Evolutionary conservation across 176 grass and related monocot genomes (phyloP), one percentile per base, ranked within the genome.

Genomic region (Elaeis guineensis): DNA sequence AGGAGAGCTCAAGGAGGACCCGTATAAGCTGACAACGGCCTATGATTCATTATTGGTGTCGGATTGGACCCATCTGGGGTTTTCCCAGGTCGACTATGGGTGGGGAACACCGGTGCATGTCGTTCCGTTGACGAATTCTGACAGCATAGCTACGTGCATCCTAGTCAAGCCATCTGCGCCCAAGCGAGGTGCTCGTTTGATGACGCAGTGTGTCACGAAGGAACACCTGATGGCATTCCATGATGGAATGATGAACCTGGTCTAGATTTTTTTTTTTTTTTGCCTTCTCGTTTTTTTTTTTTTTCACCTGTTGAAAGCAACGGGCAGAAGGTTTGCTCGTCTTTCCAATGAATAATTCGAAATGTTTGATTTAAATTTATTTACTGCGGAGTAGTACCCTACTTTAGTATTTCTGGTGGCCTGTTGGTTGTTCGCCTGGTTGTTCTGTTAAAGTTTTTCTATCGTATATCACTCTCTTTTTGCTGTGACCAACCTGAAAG

Each of bases 71-170:
- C 74, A 83, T 12, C 79, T 95, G 1, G 90, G 90, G 44, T 95
- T 95, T 66, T 74, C 77, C 16, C 79, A 90, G 86, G 86, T 95
- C 62, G 86, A 95, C 64, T 95, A 95, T 63, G 90, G 90, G 17
- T 95, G 90, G 90, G 90, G 90, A 0, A 63, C 53, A 48, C 90
- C 90, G 8, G 83, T 90, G 56, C 90, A 95, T 58, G 90, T 95
- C 6, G 86, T 95, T 55, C 90, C 90, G 18, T 78, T 95, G 19
- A 81, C 90, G 17, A 95, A 95, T 73, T 81, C 83, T 0, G 90
- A 95, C 74, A 86, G 90, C 85, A 86, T 95, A 65, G 86, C 90
- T 35, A 95, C 90, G 18, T 95, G 90, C 78, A 90, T 95, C 68
- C 74, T 95, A 22, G 90, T 95, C 15, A 57, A 62, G 2, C 90